Evolutionary conservation across 106 monocot species (phyloP), one percentile per base, ranked within the genome.

Genomic region (Triglochin maritima): DNA sequence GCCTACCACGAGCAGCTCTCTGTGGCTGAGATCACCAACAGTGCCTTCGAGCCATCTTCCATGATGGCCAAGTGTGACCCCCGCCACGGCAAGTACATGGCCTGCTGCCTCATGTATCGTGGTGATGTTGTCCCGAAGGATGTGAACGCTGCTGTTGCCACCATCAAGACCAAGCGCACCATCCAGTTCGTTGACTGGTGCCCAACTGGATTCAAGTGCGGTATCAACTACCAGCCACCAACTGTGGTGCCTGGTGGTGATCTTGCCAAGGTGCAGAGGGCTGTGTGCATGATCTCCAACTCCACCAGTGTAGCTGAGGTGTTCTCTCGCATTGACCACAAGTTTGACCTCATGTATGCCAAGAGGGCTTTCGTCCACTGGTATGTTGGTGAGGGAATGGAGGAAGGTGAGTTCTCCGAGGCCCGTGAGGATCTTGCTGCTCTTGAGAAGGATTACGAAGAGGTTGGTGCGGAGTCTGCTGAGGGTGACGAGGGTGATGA

Each of bases 241-340:
- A 87, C 87, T 16, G 83, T 77, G 12, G 87, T 87, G 8, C 83
- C 87, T 3, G 87, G 87, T 2, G 87, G 84, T 15, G 87, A 87
- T 62, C 73, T 87, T 4, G 84, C 87, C 67, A 87, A 81, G 81
- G 84, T 87, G 15, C 84, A 87, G 84, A 72, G 84, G 57, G 87
- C 87, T 5, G 87, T 87, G 6, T 84, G 87, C 78, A 87, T 87
- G 87, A 87, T 87, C 60, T 87, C 87, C 11, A 87, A 87, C 84
- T 87, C 87, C 8, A 87, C 87, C 45, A 87, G 83, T 46, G 83
- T 87, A 4, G 87, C 81, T 4, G 87, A 87, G 76, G 87, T 87
- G 72, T 84, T 87, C 76, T 81, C 84, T 4, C 69, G 87, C 42
- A 87, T 87, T 17, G 84, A 87, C 66, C 84, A 77, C 73, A 87